Conservation (phyloP, 2,329 filamentous ascomycete species). For the Calonectria hongkongensis region DNA sequence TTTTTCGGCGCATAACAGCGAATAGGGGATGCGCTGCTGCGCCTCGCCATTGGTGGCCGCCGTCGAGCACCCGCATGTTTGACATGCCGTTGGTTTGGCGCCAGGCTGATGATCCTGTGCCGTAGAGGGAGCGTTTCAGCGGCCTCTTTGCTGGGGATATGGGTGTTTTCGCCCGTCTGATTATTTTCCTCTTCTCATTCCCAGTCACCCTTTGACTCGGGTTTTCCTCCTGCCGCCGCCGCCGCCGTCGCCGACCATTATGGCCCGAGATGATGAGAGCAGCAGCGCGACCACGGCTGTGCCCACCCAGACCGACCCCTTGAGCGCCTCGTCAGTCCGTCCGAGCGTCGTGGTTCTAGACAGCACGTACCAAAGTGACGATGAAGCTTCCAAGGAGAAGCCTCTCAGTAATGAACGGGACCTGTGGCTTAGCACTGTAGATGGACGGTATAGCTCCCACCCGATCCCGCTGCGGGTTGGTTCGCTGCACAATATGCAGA, state of each 20-base stretch:
- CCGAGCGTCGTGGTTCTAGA: conserved; percentile 52
- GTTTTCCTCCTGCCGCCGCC: conserved; percentile 21
- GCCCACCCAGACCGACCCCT: conserved; percentile 48
- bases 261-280: conserved; percentile 46
- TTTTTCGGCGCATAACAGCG: conserved; percentile 42
- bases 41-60: conserved; percentile 49
- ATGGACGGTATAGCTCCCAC: conserved; percentile 68
- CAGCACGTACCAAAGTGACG: conserved; percentile 45
- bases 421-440: conserved; percentile 69
- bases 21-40: conserved; percentile 45
- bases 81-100: conserved; percentile 47
- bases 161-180: conserved; percentile 39
- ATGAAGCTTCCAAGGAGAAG: conserved; percentile 36
- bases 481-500: conserved; percentile 62
- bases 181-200: conserved; percentile 26
- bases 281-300: conserved; percentile 46
- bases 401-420: conserved; percentile 62
- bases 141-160: conserved; percentile 33
- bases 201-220: conserved; percentile 3
- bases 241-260: conserved; percentile 34
- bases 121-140: conserved; percentile 35
- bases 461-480: conserved; percentile 68
- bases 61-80: conserved; percentile 49
- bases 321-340: conserved; percentile 44
- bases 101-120: conserved; percentile 44